A percentile compares a stretch with the other conserved stretches of the same genome.
These are phyloP conservation scores for Fusarium euwallaceae DNA, from an alignment of 2,329 filamentous ascomycete species.

Conservation along the genomic window DNA sequence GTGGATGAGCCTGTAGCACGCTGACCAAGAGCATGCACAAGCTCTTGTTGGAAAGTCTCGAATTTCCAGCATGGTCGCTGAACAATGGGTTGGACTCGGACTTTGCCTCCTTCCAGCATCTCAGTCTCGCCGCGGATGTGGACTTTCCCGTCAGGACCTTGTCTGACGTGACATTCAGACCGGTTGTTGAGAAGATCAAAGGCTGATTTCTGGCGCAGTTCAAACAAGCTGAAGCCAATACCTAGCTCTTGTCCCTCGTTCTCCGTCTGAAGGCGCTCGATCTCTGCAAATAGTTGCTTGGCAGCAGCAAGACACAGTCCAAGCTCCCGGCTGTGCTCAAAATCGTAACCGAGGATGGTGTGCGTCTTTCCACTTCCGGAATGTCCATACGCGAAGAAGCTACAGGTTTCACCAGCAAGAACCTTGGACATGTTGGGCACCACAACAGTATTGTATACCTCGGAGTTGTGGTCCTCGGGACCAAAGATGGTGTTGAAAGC, in stretches of 20 bases:
- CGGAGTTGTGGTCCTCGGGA: background rate
- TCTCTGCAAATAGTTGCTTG: background rate
- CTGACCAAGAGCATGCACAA: background rate
- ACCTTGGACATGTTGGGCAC: background rate
- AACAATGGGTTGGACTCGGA: background rate
- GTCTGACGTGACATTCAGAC: background rate
- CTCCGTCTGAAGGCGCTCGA: background rate
- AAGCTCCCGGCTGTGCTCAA: constrained; percentile 41
- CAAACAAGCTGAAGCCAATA: background rate
- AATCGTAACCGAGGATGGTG: constrained; percentile 73
- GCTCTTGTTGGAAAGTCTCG: background rate
- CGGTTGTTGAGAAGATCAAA: background rate
- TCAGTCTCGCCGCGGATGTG: background rate
- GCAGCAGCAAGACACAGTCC: background rate
- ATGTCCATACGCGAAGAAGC: constrained; percentile 89
- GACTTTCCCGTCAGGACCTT: background rate
- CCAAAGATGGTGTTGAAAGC: background rate
- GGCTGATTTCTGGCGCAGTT: background rate
- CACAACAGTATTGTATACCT: background rate
- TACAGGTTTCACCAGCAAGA: constrained; percentile 44
- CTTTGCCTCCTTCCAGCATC: background rate
- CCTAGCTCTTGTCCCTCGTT: background rate
- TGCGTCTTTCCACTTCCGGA: constrained; percentile 93
- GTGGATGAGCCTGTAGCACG: background rate
- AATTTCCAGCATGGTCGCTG: background rate